These are phyloP conservation scores for Fusarium aywerte DNA, from an alignment of 2,329 filamentous ascomycete species.

Conservation along the genomic window DNA sequence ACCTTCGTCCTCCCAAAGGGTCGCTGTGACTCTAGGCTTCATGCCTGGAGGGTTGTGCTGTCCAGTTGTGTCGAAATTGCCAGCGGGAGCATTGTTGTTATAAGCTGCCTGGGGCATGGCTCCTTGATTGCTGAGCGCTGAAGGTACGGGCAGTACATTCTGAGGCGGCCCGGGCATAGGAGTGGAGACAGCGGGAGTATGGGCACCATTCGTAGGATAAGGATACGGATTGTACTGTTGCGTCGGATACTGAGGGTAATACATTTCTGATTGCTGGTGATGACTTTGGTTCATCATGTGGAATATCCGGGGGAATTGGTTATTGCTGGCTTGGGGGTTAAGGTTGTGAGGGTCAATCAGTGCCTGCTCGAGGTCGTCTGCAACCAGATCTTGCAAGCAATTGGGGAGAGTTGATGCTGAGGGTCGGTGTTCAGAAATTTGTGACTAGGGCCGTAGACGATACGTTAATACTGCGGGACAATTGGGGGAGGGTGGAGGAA, in stretches of 20 bases:
- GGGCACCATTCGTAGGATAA: slow-evolving; percentile 75
- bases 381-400: slow-evolving; percentile 8
- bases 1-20: slow-evolving; percentile 97
- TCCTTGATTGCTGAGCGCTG: slow-evolving; percentile 61
- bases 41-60: slow-evolving; percentile 94
- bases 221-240: slow-evolving; percentile 74
- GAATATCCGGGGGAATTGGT: not conserved
- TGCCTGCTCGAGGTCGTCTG: not conserved
- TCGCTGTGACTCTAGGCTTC: slow-evolving; percentile 96
- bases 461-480: slow-evolving; percentile 24
- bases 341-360: not conserved
- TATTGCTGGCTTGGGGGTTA: slow-evolving; percentile 44
- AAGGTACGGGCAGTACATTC: slow-evolving; percentile 76
- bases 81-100: slow-evolving; percentile 58
- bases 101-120: slow-evolving; percentile 57
- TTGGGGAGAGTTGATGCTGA: slow-evolving; percentile 2
- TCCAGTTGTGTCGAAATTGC: slow-evolving; percentile 81
- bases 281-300: slow-evolving; percentile 80
- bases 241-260: slow-evolving; percentile 83
- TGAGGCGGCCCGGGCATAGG: slow-evolving; percentile 67
- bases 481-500: slow-evolving; percentile 57
- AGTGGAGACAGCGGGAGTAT: slow-evolving; percentile 74
- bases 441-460: slow-evolving; percentile 13
- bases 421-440: not conserved
- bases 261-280: slow-evolving; percentile 58